Evolutionary conservation across 2,329 filamentous ascomycete species (phyloP).

Genomic region (Paecilomyces dactylethromorphus): DNA sequence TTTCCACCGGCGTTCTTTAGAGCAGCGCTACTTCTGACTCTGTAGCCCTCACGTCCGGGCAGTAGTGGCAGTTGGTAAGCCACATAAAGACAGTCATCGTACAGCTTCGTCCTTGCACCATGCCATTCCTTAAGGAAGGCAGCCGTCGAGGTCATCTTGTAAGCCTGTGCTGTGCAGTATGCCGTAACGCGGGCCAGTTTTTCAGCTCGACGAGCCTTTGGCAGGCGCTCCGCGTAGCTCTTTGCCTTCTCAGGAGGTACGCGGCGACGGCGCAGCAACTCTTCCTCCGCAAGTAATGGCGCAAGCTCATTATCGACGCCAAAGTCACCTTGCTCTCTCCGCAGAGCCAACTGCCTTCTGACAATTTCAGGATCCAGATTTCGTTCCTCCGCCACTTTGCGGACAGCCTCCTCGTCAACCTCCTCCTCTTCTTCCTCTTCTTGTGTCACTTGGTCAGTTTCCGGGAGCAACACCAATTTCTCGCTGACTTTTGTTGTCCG

Average conservation of each 20-base stretch:
- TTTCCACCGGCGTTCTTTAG: conserved; percentile 90
- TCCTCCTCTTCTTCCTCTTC: conserved; percentile 40
- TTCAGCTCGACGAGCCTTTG: conserved; percentile 79
- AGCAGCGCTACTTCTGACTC: conserved; percentile 82
- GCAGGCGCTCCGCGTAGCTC: conserved; percentile 87
- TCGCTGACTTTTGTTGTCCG: conserved; percentile 91
- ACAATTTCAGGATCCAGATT: conserved; percentile 27
- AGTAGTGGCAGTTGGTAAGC: conserved; percentile 90
- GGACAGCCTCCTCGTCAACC: conserved; percentile 31
- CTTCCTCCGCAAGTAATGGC: conserved; percentile 51
- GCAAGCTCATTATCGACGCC: conserved; percentile 49
- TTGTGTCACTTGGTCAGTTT: conserved; percentile 53
- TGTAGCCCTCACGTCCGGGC: conserved; percentile 77
- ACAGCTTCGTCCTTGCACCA: conserved; percentile 87
- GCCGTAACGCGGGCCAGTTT: conserved; percentile 87
- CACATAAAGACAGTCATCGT: conserved; percentile 94
- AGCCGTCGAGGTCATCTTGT: conserved; percentile 81
- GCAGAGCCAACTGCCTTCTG: conserved; percentile 25
- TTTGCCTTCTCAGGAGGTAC: conserved; percentile 57
- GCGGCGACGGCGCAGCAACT: conserved; percentile 50
- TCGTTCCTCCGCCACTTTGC: conserved; percentile 23
- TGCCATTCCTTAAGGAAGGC: conserved; percentile 83
- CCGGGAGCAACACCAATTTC: conserved; percentile 90
- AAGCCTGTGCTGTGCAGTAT: conserved; percentile 92
- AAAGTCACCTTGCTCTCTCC: conserved; percentile 44